Evolutionary conservation across 1,139 yeast species (phyloP).

Genomic region (Lodderomyces parapsilosis): DNA sequence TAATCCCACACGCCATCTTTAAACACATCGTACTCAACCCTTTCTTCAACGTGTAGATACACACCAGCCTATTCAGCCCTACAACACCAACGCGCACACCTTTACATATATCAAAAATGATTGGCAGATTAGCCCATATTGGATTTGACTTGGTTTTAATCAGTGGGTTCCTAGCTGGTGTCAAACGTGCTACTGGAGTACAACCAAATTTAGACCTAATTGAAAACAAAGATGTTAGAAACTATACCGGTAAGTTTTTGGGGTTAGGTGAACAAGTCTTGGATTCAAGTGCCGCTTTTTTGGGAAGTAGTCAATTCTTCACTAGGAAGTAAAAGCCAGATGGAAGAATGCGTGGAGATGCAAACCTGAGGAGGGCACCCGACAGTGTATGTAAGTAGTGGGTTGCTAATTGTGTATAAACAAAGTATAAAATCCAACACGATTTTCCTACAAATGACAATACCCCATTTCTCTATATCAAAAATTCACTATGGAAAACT

Average conservation of each 20-base stretch:
- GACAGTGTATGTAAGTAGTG: too few relatives aligned
- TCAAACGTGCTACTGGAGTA: constrained; percentile 83
- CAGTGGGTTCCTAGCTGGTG: constrained; percentile 85
- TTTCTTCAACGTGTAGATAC: too few relatives aligned
- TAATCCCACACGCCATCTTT: too few relatives aligned
- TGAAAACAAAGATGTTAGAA: constrained; percentile 49
- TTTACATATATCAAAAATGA: constrained; percentile 21
- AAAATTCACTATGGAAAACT: too few relatives aligned
- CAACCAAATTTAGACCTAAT: constrained; percentile 42
- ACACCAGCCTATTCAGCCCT: not conserved
- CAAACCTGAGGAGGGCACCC: not conserved
- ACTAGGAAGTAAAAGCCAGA: constrained; percentile 19
- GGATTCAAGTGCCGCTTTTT: constrained; percentile 69
- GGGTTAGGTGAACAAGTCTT: constrained; percentile 83
- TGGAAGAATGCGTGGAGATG: not conserved
- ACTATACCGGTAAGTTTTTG: constrained; percentile 65
- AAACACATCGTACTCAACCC: too few relatives aligned
- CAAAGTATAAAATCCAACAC: not conserved
- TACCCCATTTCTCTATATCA: too few relatives aligned
- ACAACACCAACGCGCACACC: not conserved
- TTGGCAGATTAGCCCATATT: constrained; percentile 65
- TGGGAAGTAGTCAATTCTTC: constrained; percentile 75
- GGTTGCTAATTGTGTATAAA: not conserved
- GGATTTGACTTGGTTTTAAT: constrained; percentile 73
- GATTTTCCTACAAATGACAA: too few relatives aligned